Evolutionary conservation across 305 asterid species (phyloP).

Genomic region (Plantago coronopus): DNA sequence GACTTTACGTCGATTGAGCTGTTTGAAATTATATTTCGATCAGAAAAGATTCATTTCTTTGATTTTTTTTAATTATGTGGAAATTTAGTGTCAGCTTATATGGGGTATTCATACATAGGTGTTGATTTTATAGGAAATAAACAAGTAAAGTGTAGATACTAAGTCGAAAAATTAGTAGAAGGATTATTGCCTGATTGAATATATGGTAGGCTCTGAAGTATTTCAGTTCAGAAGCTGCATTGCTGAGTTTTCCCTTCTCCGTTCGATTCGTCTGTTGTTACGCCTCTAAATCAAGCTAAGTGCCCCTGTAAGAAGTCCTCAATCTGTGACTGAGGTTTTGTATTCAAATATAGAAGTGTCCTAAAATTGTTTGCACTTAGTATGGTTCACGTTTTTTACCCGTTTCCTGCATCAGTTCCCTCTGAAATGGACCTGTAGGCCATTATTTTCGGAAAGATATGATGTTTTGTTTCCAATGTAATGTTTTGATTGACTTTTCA

Average conservation of each 20-base stretch:
- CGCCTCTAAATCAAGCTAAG: neutral
- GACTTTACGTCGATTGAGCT: neutral
- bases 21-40: neutral
- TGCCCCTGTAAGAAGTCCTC: neutral
- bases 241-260: no score
- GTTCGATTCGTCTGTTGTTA: no score
- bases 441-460: neutral
- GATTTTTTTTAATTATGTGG: neutral
- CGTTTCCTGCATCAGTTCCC: neutral
- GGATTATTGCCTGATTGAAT: neutral
- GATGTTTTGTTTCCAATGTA: neutral
- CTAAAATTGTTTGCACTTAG: no score
- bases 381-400: no score
- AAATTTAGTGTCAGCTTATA: neutral
- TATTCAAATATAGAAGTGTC: neutral
- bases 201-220: neutral
- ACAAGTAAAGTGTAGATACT: neutral
- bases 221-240: neutral
- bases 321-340: neutral
- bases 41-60: neutral
- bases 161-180: neutral
- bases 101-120: neutral
- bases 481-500: slow-evolving; percentile 27
- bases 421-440: neutral
- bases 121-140: neutral